Evolutionary conservation across 441 rosid genomes (phyloP), one percentile per base, ranked within the genome.

Genomic region (Euphorbia celastroides): DNA sequence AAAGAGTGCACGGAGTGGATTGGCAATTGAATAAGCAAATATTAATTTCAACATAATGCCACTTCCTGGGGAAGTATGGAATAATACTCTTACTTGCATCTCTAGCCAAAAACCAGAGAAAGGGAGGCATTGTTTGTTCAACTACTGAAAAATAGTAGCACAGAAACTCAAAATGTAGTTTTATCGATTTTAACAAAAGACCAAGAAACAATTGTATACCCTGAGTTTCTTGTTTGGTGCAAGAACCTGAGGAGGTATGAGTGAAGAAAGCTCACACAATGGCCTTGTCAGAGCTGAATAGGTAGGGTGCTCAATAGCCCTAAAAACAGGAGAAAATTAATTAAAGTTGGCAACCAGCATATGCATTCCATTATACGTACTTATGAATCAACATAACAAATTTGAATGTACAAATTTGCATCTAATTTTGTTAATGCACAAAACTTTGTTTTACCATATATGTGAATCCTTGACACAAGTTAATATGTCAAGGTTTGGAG

Each of bases 291-390:
- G 88, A 48, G 97, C 99, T 51, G 98, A 94, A 80, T 92, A 89
- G 19, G 98, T 92, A 65, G 98, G 99, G 72, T 94, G 94, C 65
- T 94, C 99, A 80, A 94, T 87, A 67, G 98, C 97, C 99, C 99
- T 94, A 85, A 77, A 77, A 71, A 68, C n/a, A n/a, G n/a, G n/a
- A 26, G 46, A 11, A 42, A 70, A 65, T 17, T 54, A 50, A 56
- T 41, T 25, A 28, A 28, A 57, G 36, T 28, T 28, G 26, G 38
- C 61, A 16, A 57, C 27, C 10, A 57, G 17, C 22, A 28, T 16
- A 57, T 17, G 32, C 20, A 57, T 57, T 13, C 26, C n/a, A 56
- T 13, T 12, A 56, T 26, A 25, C 31, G 26, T 19, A 48, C 22
- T 2, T 48, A 2, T 52, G 57, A 9, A 52, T 52, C 57, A 20